phyloP scores from a whole-genome alignment of 345 rosid species.

The Heritiera littoralis region DNA sequence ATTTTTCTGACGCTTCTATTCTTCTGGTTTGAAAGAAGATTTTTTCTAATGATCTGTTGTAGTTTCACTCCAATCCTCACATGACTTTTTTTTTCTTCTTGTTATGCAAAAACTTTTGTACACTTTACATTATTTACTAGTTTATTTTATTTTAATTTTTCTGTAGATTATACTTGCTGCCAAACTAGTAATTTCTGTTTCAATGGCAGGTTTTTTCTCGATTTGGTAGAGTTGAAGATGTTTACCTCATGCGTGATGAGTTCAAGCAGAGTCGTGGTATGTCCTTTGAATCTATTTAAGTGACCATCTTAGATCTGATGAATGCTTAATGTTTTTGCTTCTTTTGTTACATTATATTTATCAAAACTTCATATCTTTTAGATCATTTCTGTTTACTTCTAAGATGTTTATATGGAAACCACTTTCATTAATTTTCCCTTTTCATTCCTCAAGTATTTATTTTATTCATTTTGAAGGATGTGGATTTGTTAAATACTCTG shows the following conservation, averaged over 20 bases:
- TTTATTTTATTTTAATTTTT: not conserved
- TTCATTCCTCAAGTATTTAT: not conserved
- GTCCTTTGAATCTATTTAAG: slow-evolving; percentile 25
- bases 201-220: slow-evolving; percentile 68
- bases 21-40: not conserved
- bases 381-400: not conserved
- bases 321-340: not conserved
- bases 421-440: not conserved
- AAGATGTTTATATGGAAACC: slow-evolving; percentile 11
- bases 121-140: not conserved
- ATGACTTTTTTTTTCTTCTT: not conserved
- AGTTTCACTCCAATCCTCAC: not conserved
- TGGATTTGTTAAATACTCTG: slow-evolving; percentile 91
- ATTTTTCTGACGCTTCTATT: not conserved
- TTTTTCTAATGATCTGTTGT: not conserved
- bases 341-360: not conserved
- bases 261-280: slow-evolving; percentile 93
- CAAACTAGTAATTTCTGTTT: slow-evolving; percentile 15
- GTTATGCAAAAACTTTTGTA: not conserved
- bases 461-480: slow-evolving; percentile 64
- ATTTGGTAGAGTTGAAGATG: slow-evolving; percentile 95
- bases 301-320: slow-evolving; percentile 15
- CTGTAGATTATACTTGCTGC: not conserved
- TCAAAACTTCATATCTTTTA: not conserved
- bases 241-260: slow-evolving; percentile 98